These are phyloP conservation scores for Scortechinia acanthostroma DNA, from an alignment of 2,329 filamentous ascomycete genomes.

Conservation along the genomic window DNA sequence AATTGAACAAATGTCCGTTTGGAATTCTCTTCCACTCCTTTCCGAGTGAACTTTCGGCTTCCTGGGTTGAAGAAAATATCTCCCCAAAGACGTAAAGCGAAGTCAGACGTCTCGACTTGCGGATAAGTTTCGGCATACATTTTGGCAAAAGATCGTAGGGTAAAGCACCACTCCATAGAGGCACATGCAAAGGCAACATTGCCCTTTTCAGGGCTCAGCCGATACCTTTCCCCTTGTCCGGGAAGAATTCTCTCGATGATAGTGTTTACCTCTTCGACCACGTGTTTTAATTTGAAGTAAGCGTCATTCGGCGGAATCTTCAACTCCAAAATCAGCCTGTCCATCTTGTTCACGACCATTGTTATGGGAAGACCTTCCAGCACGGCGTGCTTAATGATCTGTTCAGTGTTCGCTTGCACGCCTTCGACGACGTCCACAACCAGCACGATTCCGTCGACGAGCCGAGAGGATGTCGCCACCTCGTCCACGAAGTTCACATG, in stretches of 20 bases:
- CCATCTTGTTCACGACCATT: conserved; percentile 93
- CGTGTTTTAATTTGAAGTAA: conserved; percentile 97
- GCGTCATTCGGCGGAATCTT: conserved; percentile 91
- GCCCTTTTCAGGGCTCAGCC: conserved; percentile 89
- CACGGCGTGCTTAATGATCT: conserved; percentile 92
- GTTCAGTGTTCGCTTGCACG: conserved; percentile 96
- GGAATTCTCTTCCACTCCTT: conserved; percentile 71
- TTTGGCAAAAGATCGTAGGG: conserved; percentile 83
- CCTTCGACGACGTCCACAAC: conserved; percentile 96
- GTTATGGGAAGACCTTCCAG: conserved; percentile 83
- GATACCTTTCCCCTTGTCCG: conserved; percentile 68
- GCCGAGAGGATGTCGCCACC: conserved; percentile 76
- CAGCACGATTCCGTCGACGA: conserved; percentile 86
- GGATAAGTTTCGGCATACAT: conserved; percentile 91
- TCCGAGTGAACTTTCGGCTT: conserved; percentile 86
- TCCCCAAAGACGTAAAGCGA: conserved; percentile 82
- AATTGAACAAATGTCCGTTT: conserved; percentile 90
- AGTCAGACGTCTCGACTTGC: conserved; percentile 74
- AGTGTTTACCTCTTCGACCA: conserved; percentile 97
- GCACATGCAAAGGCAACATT: conserved; percentile 96
- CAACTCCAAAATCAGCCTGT: conserved; percentile 85
- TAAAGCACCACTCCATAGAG: conserved; percentile 95
- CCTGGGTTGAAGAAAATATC: conserved; percentile 92
- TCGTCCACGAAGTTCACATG: conserved; percentile 99
- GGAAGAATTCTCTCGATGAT: conserved; percentile 83